Evolutionary conservation across 192 early-diverging fungal species (phyloP).

Genomic region (Coemansia sp.): DNA sequence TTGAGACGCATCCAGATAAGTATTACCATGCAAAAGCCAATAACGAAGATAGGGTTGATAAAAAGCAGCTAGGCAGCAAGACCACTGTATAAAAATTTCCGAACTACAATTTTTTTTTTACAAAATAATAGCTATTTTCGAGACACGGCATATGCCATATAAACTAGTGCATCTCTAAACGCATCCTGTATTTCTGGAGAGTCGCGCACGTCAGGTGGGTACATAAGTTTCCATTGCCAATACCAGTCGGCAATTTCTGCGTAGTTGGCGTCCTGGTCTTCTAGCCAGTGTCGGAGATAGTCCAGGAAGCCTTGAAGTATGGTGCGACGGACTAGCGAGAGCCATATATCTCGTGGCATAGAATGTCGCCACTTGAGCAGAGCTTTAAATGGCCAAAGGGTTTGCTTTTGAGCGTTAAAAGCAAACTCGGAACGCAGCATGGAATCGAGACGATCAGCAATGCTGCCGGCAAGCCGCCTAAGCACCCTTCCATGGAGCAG

Average conservation of each 20-base stretch:
- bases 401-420: slow-evolving; percentile 30
- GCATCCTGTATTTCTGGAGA: slow-evolving; percentile 18
- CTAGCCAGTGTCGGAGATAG: slow-evolving; percentile 38
- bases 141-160: slow-evolving; percentile 33
- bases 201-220: slow-evolving; percentile 25
- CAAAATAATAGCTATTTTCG: too few relatives aligned
- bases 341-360: slow-evolving; percentile 32
- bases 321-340: slow-evolving; percentile 13
- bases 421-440: slow-evolving; percentile 32
- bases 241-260: slow-evolving; percentile 54
- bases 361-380: slow-evolving; percentile 33
- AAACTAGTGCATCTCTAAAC: slow-evolving; percentile 34
- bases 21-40: background rate
- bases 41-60: background rate
- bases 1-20: background rate
- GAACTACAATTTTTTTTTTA: too few relatives aligned
- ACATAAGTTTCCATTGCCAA: slow-evolving; percentile 48
- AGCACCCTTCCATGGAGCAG: slow-evolving; percentile 32
- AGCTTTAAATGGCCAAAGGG: slow-evolving; percentile 38
- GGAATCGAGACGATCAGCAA: slow-evolving; percentile 14
- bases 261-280: slow-evolving; percentile 36
- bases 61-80: background rate
- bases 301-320: slow-evolving; percentile 25
- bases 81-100: too few relatives aligned
- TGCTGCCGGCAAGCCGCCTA: slow-evolving; percentile 19